phyloP scores from a whole-genome alignment of 2,329 filamentous ascomycete genomes.

The Talaromyces sp. region DNA sequence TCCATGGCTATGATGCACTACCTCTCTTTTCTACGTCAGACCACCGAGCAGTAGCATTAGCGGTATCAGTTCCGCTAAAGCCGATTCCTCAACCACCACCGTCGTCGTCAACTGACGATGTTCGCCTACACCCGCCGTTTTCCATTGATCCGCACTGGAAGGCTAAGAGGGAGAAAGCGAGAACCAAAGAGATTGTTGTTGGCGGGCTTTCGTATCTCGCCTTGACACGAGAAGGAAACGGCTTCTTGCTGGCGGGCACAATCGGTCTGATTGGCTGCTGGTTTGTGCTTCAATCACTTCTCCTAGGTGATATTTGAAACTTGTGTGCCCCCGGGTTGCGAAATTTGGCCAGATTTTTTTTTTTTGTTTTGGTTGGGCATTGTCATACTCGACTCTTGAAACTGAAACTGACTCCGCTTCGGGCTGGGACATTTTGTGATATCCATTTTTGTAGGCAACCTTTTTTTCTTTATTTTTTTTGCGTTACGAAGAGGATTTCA shows the following conservation, averaged over 20 bases:
- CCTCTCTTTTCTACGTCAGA: conserved; percentile 80
- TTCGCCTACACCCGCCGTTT: conserved; percentile 51
- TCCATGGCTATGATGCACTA: conserved; percentile 65
- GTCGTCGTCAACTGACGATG: conserved; percentile 27
- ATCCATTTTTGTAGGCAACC: neutral
- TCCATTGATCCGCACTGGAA: conserved; percentile 55
- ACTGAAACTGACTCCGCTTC: neutral
- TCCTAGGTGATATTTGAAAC: conserved; percentile 5
- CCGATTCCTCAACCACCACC: conserved; percentile 31
- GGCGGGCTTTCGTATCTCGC: conserved; percentile 55
- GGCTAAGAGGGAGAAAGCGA: conserved; percentile 48
- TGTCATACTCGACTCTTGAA: neutral
- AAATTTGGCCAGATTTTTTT: neutral
- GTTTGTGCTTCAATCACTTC: conserved; percentile 34
- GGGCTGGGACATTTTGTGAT: neutral
- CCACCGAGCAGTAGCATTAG: conserved; percentile 77
- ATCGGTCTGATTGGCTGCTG: conserved; percentile 38
- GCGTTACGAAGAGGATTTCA: neutral
- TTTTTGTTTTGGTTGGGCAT: neutral
- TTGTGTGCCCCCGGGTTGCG: neutral
- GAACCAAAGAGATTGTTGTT: conserved; percentile 56
- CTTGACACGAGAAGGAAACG: conserved; percentile 45
- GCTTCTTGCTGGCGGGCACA: conserved; percentile 34
- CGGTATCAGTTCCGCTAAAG: conserved; percentile 60
- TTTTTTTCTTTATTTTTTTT: neutral